Evolutionary conservation across 257 asterid genomes (phyloP).

Genomic region (Handroanthus guayacan): DNA sequence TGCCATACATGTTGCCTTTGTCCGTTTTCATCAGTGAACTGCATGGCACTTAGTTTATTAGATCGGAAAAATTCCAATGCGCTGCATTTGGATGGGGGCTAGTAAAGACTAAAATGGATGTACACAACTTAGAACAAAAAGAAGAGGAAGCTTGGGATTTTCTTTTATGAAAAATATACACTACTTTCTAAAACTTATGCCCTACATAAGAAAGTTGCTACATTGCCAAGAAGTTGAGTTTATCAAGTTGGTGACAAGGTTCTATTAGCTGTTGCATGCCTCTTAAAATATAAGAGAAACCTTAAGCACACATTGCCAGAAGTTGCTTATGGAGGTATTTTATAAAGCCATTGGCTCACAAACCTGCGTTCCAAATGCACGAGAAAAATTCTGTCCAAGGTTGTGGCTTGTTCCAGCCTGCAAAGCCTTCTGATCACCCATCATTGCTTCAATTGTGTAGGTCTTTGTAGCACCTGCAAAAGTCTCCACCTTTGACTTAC

Average conservation of each 20-base stretch:
- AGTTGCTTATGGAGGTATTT: slow-evolving; percentile 26
- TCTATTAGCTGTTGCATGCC: slow-evolving; percentile 6
- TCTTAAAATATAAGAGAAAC: slow-evolving; percentile 8
- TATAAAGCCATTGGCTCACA: slow-evolving; percentile 20
- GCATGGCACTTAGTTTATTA: slow-evolving; percentile 38
- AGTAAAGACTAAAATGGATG: slow-evolving; percentile 11
- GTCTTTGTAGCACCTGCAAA: slow-evolving; percentile 97
- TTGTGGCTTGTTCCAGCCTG: slow-evolving; percentile 99
- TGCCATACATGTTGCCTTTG: slow-evolving; percentile 96
- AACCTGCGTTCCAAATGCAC: slow-evolving; percentile 96
- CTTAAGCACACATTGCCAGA: slow-evolving; percentile 5
- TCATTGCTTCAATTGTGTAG: slow-evolving; percentile 98
- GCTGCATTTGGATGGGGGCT: not conserved
- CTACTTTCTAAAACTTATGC: not conserved
- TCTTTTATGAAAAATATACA: not conserved
- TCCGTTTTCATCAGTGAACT: slow-evolving; percentile 97
- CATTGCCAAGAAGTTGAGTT: slow-evolving; percentile 12
- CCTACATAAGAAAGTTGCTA: not conserved
- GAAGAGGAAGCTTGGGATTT: not conserved
- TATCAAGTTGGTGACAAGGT: slow-evolving; percentile 9
- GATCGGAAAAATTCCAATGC: slow-evolving; percentile 11
- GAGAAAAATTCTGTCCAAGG: slow-evolving; percentile 98
- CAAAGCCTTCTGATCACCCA: slow-evolving; percentile 98
- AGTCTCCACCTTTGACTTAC: slow-evolving; percentile 91
- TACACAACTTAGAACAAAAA: slow-evolving; percentile 1